Base-by-base conservation (phyloP, 495 filamentous ascomycete species). In the Clohesyomyces aquaticus region DNA sequence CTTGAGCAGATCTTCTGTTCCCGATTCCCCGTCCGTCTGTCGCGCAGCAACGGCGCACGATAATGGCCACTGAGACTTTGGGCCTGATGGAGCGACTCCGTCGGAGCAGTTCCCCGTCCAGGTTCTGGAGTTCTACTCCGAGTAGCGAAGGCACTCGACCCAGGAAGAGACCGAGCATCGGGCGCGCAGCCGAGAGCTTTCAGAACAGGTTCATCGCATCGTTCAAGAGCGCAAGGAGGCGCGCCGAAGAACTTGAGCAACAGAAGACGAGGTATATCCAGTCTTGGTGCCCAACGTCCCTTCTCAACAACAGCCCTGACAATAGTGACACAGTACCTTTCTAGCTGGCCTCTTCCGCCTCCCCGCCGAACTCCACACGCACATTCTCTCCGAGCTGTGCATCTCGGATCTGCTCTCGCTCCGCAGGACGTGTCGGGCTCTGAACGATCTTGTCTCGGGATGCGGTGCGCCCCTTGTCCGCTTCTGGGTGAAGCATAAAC, bases 301-400 rank as follows among this genome's bases (percentile, higher is more conserved):
- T 4, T 29, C n/a, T 43, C 55, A 19, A 22, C 18, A 21, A 4
- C 14, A 16, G 14, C 38, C 14, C 52, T n/a, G 14, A 51, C 3
- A 45, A 50, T 41, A 10, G 4, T 10, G 16, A 47, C 16, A 41
- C 41, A 64, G 59, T 46, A 28, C n/a, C 4, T 65, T 70, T 32
- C 55, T 64, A 43, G 46, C 27, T 3, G 47, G 41, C 8, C 61
- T 71, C 55, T 65, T 67, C 26, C 64, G 54, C 16, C 56, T 71
- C 43, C 68, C 68, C 12, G 61, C 49, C 55, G 68, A 71, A 38
- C 54, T 71, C 18, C 64, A 67, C 43, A 41, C 61, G 16, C 55
- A 60, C 32, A 71, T 71, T 49, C 65, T 71, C 27, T 59, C 59
- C 55, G 58, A 67, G 14, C 60, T 71, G 0, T 52, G 41, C 48